Conservation (phyloP, 768 basidiomycete genomes). For the Ephemerocybe angulata region DNA sequence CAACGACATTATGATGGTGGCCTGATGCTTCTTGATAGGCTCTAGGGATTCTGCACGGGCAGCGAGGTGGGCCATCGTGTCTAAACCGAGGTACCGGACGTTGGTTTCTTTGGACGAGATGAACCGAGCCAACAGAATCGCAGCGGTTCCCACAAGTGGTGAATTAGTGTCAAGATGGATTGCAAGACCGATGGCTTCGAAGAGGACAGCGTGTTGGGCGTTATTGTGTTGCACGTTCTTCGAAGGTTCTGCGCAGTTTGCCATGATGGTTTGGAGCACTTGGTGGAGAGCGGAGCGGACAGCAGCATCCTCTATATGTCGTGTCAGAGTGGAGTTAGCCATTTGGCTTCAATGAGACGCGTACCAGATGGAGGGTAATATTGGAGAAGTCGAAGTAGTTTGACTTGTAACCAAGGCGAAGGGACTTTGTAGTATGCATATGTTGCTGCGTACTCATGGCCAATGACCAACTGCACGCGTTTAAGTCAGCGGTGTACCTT, state of each 20-base stretch:
- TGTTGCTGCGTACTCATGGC: conserved; percentile 81
- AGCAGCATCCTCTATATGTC: conserved; percentile 74
- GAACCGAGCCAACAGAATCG: conserved; percentile 88
- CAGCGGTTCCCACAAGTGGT: conserved; percentile 81
- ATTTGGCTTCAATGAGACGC: neutral
- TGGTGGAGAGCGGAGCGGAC: conserved; percentile 72
- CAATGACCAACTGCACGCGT: conserved; percentile 71
- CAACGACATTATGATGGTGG: conserved; percentile 89
- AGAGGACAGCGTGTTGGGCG: conserved; percentile 96
- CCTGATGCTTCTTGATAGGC: conserved; percentile 92
- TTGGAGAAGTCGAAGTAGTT: conserved; percentile 86
- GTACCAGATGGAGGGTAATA: conserved; percentile 93
- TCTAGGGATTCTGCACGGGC: conserved; percentile 88
- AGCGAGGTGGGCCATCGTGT: conserved; percentile 97
- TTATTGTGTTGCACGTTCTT: conserved; percentile 98
- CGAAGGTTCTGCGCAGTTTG: conserved; percentile 84
- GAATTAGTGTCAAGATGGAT: conserved; percentile 95
- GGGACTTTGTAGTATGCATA: conserved; percentile 99
- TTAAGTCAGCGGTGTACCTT: conserved; percentile 4
- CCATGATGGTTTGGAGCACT: conserved; percentile 87
- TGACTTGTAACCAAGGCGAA: conserved; percentile 96
- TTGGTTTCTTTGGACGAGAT: conserved; percentile 99
- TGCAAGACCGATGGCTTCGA: conserved; percentile 94
- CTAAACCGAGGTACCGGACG: conserved; percentile 93
- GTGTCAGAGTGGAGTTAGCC: conserved; percentile 4